Conservation (phyloP, 2,329 filamentous ascomycete genomes). For the Botrytis porri region DNA sequence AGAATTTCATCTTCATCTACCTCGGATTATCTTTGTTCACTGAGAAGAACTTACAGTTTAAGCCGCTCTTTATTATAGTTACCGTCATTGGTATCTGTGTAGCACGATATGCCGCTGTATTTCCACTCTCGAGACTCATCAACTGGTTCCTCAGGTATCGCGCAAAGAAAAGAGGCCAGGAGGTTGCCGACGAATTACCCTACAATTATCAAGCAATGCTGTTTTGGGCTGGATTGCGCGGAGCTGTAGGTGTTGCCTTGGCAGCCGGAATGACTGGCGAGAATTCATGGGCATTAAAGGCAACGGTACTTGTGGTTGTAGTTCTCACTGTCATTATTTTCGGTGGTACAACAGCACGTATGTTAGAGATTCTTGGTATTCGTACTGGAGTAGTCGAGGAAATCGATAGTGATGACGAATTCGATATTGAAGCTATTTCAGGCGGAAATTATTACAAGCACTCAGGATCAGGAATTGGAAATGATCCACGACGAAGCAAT, state of each 20-base stretch:
- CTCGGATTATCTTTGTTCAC: slow-evolving; percentile 93
- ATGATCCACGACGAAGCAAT: slow-evolving; percentile 62
- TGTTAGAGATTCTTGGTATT: slow-evolving; percentile 97
- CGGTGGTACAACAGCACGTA: slow-evolving; percentile 91
- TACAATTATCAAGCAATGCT: slow-evolving; percentile 99
- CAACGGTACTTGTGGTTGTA: slow-evolving; percentile 95
- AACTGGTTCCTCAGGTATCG: slow-evolving; percentile 92
- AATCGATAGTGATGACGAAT: slow-evolving; percentile 96
- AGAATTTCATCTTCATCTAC: slow-evolving; percentile 99
- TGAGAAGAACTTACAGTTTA: slow-evolving; percentile 81
- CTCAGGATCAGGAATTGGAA: slow-evolving; percentile 69
- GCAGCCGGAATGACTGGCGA: slow-evolving; percentile 82
- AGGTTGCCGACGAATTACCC: slow-evolving; percentile 82
- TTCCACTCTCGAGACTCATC: slow-evolving; percentile 83
- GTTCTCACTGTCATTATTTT: slow-evolving; percentile 99
- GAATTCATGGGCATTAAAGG: slow-evolving; percentile 78
- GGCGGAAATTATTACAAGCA: slow-evolving; percentile 67
- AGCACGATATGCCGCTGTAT: slow-evolving; percentile 90
- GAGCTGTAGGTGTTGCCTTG: slow-evolving; percentile 91
- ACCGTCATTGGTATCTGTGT: slow-evolving; percentile 88
- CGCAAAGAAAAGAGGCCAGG: slow-evolving; percentile 69
- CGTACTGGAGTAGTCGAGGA: slow-evolving; percentile 95
- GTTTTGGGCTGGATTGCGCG: slow-evolving; percentile 96
- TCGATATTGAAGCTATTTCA: slow-evolving; percentile 68
- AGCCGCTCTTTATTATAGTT: slow-evolving; percentile 91